These are phyloP conservation scores for Zymoseptoria passerinii DNA, from an alignment of 2,329 filamentous ascomycete species.

Conservation along the genomic window DNA sequence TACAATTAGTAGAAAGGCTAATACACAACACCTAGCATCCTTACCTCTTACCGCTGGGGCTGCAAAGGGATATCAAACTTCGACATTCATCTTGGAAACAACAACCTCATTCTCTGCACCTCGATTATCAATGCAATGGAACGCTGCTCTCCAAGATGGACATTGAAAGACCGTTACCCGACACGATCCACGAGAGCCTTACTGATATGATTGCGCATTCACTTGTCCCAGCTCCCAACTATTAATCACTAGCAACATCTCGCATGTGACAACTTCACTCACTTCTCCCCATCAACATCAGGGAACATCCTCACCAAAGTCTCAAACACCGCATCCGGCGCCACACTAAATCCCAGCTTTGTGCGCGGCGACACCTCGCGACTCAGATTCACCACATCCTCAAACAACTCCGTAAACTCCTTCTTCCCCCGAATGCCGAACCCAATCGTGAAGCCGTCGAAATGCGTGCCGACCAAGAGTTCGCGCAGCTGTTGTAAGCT, in stretches of 20 bases:
- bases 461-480: slow-evolving; percentile 2
- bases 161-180: too few species aligned
- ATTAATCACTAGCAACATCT: not conserved
- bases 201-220: too few species aligned
- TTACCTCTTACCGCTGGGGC: too few species aligned
- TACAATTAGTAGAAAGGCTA: too few species aligned
- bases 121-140: too few species aligned
- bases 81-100: too few species aligned
- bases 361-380: slow-evolving; percentile 5
- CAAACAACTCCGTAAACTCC: slow-evolving; percentile 13
- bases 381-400: slow-evolving; percentile 10
- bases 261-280: not conserved
- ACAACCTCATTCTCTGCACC: too few species aligned
- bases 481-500: slow-evolving; percentile 2
- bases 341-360: slow-evolving; percentile 9
- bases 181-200: too few species aligned
- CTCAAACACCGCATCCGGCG: slow-evolving; percentile 9
- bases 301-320: slow-evolving; percentile 10
- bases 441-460: slow-evolving; percentile 9
- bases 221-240: too few species aligned
- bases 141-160: too few species aligned
- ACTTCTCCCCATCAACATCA: not conserved
- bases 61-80: too few species aligned
- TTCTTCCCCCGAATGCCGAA: slow-evolving; percentile 11
- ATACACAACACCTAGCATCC: too few species aligned